Evolutionary conservation across 331 rosid species (phyloP).

Genomic region (Prunus yedoensis): DNA sequence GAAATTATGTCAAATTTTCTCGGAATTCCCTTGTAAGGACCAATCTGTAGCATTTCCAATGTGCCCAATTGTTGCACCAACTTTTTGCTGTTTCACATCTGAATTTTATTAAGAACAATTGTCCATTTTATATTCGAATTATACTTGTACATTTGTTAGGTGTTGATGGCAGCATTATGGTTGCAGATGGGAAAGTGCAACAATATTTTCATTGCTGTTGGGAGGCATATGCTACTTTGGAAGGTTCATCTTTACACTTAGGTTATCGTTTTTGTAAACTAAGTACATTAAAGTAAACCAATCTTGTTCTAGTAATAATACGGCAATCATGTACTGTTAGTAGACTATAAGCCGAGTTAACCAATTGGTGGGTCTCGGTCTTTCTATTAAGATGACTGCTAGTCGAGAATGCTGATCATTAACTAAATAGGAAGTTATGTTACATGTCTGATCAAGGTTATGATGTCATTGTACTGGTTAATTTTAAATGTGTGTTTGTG

Average conservation of each 20-base stretch:
- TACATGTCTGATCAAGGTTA: not conserved
- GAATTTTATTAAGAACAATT: conserved; percentile 4
- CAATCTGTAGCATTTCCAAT: conserved; percentile 5
- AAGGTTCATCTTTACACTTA: conserved; percentile 46
- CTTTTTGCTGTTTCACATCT: conserved; percentile 12
- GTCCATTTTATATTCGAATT: conserved; percentile 19
- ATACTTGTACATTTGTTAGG: conserved; percentile 32
- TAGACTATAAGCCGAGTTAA: not conserved
- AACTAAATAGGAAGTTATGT: not conserved
- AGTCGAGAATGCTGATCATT: not conserved
- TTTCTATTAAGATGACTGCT: not conserved
- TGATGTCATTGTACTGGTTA: not conserved
- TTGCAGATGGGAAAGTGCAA: conserved; percentile 85
- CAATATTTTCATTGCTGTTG: conserved; percentile 62
- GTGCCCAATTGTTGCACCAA: not conserved
- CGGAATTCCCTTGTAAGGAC: conserved; percentile 59
- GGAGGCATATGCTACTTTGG: conserved; percentile 80
- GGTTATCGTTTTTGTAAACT: not conserved
- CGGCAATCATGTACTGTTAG: not conserved
- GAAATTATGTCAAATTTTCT: conserved; percentile 70
- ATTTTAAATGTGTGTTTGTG: not conserved
- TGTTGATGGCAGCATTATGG: conserved; percentile 50
- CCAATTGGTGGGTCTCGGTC: not conserved
- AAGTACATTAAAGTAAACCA: not conserved
- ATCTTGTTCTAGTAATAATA: not conserved